A percentile compares a stretch with the other conserved stretches of the same genome.
Evolutionary conservation across 192 early-diverging fungal genomes (phyloP).

Genomic region (Gorgonomyces haynaldii): DNA sequence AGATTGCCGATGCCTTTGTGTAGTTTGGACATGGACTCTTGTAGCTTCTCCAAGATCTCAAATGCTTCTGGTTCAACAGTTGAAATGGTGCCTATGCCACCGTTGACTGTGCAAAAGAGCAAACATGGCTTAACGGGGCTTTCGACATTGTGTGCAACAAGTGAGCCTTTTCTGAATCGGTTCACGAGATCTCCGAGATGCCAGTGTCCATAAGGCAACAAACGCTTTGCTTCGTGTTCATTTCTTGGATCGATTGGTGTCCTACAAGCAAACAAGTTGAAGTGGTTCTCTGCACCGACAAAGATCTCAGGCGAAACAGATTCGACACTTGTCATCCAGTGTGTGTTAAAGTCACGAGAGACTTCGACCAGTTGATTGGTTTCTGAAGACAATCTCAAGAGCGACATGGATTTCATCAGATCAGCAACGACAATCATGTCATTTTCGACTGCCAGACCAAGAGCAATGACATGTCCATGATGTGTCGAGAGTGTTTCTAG

Average conservation of each 20-base stretch:
- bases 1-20: too few relatives aligned
- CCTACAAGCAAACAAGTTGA: slow-evolving; percentile 49
- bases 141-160: slow-evolving; percentile 65
- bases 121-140: slow-evolving; percentile 39
- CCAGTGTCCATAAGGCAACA: slow-evolving; percentile 54
- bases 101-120: slow-evolving; percentile 67
- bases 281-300: slow-evolving; percentile 45
- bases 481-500: slow-evolving; percentile 7
- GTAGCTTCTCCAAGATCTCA: too few relatives aligned
- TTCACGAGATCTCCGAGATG: slow-evolving; percentile 79
- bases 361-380: slow-evolving; percentile 35
- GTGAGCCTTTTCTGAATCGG: slow-evolving; percentile 56
- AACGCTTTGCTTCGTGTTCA: slow-evolving; percentile 38
- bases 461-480: slow-evolving; percentile 45
- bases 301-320: slow-evolving; percentile 44
- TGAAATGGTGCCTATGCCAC: slow-evolving; percentile 67
- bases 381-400: slow-evolving; percentile 36
- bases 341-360: slow-evolving; percentile 46
- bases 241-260: slow-evolving; percentile 33
- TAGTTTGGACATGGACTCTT: too few relatives aligned
- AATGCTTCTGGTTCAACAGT: too few relatives aligned
- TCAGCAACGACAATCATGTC: slow-evolving; percentile 73
- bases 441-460: slow-evolving; percentile 47
- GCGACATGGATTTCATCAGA: slow-evolving; percentile 62
- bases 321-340: slow-evolving; percentile 56